These are phyloP conservation scores for Pholiota microspora DNA, from an alignment of 768 basidiomycete species.

Conservation along the genomic window DNA sequence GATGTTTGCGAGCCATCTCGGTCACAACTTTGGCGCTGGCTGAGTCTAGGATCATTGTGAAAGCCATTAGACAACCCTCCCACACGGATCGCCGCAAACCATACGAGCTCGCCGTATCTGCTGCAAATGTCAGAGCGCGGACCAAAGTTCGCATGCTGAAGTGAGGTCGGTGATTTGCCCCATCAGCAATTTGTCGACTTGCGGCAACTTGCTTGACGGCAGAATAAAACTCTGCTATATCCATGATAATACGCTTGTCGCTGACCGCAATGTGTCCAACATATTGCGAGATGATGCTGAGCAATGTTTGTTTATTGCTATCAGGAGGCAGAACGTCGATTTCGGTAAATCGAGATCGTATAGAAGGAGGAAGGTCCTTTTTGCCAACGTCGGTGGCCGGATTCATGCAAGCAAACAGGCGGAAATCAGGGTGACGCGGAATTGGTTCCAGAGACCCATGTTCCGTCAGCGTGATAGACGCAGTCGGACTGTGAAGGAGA, in stretches of 20 bases:
- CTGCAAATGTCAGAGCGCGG: conserved; percentile 87
- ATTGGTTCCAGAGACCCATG: conserved; percentile 89
- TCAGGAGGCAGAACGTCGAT: conserved; percentile 95
- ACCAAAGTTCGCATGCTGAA: conserved; percentile 96
- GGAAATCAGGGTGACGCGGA: conserved; percentile 91
- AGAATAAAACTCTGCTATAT: conserved; percentile 88
- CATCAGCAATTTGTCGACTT: conserved; percentile 82
- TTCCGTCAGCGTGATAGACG: conserved; percentile 92
- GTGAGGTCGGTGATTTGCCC: conserved; percentile 89
- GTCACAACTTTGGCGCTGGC: conserved; percentile 67
- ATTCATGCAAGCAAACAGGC: conserved; percentile 99
- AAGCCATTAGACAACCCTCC: conserved; percentile 98
- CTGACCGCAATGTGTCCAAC: conserved; percentile 80
- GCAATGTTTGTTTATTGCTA: conserved; percentile 83
- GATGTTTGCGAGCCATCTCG: conserved; percentile 68
- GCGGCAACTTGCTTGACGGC: conserved; percentile 76
- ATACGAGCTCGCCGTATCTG: conserved; percentile 74
- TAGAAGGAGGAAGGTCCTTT: conserved; percentile 90
- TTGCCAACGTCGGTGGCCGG: conserved; percentile 99
- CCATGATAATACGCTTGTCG: conserved; percentile 84
- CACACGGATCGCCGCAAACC: conserved; percentile 85
- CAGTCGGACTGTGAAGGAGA: conserved; percentile 80
- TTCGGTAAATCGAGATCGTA: conserved; percentile 92
- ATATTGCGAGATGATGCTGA: conserved; percentile 86
- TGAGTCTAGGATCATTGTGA: conserved; percentile 89